These are phyloP conservation scores for Hippophae tibetana DNA, from an alignment of 306 rosid species.

Conservation along the genomic window DNA sequence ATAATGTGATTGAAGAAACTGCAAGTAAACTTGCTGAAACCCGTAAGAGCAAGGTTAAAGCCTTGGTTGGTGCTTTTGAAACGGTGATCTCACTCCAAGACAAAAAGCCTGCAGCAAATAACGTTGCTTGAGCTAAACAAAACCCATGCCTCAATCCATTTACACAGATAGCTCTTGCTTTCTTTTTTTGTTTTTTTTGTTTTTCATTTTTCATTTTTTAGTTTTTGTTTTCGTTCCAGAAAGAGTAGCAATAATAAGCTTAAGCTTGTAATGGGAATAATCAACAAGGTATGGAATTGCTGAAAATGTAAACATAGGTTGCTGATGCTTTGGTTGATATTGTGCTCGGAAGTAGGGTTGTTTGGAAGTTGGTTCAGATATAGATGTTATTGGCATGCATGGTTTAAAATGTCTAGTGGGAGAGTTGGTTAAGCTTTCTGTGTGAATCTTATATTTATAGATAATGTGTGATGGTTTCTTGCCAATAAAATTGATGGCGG, in stretches of 20 bases:
- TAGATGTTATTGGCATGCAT: slow-evolving; percentile 21
- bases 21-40: slow-evolving; percentile 68
- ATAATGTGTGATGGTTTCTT: too few relatives aligned
- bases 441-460: neutral
- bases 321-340: slow-evolving; percentile 14
- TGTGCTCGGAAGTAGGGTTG: slow-evolving; percentile 22
- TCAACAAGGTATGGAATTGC: too few relatives aligned
- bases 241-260: slow-evolving; percentile 28
- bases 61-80: slow-evolving; percentile 86
- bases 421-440: slow-evolving; percentile 2
- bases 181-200: slow-evolving; percentile 11
- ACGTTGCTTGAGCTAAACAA: slow-evolving; percentile 24
- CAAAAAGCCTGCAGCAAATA: slow-evolving; percentile 20
- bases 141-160: neutral
- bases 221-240: neutral
- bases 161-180: slow-evolving; percentile 5
- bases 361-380: slow-evolving; percentile 21
- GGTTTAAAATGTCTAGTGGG: slow-evolving; percentile 10
- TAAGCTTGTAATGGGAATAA: slow-evolving; percentile 18
- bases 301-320: slow-evolving; percentile 21
- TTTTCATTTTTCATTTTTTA: neutral
- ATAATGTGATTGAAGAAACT: slow-evolving; percentile 90
- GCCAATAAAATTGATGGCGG: too few relatives aligned
- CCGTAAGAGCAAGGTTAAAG: slow-evolving; percentile 84
- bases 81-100: slow-evolving; percentile 82